Conservation (phyloP, 768 basidiomycete genomes). For the Gyrodon lividus region DNA sequence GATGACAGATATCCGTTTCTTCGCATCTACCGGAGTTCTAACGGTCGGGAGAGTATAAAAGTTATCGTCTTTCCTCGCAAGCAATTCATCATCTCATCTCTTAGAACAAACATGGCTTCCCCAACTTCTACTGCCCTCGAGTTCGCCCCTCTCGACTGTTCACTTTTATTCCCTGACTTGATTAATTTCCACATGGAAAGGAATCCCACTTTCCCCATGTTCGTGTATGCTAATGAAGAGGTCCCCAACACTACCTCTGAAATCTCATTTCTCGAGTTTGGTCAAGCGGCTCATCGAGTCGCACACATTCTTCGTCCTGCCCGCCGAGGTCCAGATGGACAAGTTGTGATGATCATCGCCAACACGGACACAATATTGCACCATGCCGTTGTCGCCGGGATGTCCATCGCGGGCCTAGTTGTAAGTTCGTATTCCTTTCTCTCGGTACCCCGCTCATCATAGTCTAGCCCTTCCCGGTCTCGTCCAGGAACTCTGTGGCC, state of each 20-base stretch:
- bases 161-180: slow-evolving; percentile 20
- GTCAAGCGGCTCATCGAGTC: slow-evolving; percentile 32
- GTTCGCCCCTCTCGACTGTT: slow-evolving; percentile 18
- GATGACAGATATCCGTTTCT: too few species aligned
- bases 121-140: too few species aligned
- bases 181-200: slow-evolving; percentile 21
- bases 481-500: slow-evolving; percentile 42
- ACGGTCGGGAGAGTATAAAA: too few species aligned
- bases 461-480: slow-evolving; percentile 35
- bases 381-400: slow-evolving; percentile 32
- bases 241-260: slow-evolving; percentile 9
- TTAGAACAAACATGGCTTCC: too few species aligned
- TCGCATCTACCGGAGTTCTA: too few species aligned
- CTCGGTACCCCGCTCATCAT: slow-evolving; percentile 23
- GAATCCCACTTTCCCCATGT: slow-evolving; percentile 15
- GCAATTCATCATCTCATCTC: slow-evolving; percentile 23
- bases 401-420: slow-evolving; percentile 40
- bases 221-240: slow-evolving; percentile 12
- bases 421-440: slow-evolving; percentile 29
- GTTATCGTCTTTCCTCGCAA: not conserved
- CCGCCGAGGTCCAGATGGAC: slow-evolving; percentile 19
- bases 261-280: slow-evolving; percentile 25
- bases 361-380: slow-evolving; percentile 35
- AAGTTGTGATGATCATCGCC: slow-evolving; percentile 24
- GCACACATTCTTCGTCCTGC: slow-evolving; percentile 41